A percentile compares a stretch with the other conserved stretches of the same genome.
Evolutionary conservation across 768 basidiomycete species (phyloP).

Genomic region (Psilocybe azurescens): DNA sequence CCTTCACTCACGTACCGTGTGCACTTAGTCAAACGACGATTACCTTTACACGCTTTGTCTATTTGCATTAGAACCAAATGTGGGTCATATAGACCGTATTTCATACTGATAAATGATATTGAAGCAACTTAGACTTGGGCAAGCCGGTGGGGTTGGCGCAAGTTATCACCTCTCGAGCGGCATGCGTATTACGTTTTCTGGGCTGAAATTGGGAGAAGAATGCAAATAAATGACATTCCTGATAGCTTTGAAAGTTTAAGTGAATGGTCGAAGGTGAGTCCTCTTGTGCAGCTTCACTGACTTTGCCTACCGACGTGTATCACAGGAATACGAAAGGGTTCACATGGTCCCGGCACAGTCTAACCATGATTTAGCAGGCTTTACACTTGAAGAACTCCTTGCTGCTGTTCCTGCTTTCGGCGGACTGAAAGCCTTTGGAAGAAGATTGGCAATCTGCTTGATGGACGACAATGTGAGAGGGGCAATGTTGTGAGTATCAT

Average conservation of each 20-base stretch:
- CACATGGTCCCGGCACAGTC: slow-evolving; percentile 47
- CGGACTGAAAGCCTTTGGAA: slow-evolving; percentile 41
- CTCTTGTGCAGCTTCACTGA: not conserved
- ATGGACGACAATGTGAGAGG: slow-evolving; percentile 47
- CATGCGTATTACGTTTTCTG: slow-evolving; percentile 50
- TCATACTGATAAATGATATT: not conserved
- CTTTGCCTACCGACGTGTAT: too few species aligned
- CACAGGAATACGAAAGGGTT: slow-evolving; percentile 46
- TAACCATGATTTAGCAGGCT: slow-evolving; percentile 43
- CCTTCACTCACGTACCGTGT: not conserved
- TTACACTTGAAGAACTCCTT: slow-evolving; percentile 47
- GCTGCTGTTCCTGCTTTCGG: slow-evolving; percentile 39
- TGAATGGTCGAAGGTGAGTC: slow-evolving; percentile 42
- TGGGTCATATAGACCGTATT: not conserved
- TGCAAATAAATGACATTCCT: slow-evolving; percentile 55
- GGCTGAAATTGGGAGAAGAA: slow-evolving; percentile 49
- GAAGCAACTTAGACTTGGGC: slow-evolving; percentile 39
- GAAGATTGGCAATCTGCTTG: slow-evolving; percentile 37
- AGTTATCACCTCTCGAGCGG: slow-evolving; percentile 48
- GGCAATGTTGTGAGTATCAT: slow-evolving; percentile 49
- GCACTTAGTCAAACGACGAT: slow-evolving; percentile 34
- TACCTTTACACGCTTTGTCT: slow-evolving; percentile 37
- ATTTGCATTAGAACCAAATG: slow-evolving; percentile 34
- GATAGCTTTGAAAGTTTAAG: slow-evolving; percentile 39
- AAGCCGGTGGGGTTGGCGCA: slow-evolving; percentile 47